Evolutionary conservation across 495 filamentous ascomycete genomes (phyloP).

Genomic region (Penicillium steckii): DNA sequence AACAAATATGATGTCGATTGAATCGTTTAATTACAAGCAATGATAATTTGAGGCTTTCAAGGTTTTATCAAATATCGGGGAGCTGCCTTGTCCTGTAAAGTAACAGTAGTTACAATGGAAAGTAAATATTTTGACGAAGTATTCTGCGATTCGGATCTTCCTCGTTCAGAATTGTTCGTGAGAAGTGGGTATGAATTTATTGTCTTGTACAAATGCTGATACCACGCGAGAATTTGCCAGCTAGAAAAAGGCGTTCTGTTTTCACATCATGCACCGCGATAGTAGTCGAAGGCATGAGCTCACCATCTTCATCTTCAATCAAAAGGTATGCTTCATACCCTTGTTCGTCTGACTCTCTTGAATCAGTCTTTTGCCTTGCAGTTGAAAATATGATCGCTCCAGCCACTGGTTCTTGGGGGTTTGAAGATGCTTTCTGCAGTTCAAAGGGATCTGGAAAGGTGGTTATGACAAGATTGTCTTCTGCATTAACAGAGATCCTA

Average conservation of each 20-base stretch:
- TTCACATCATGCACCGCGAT: slow-evolving; percentile 11
- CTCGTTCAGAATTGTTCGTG: too few relatives aligned
- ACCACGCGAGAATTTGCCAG: slow-evolving; percentile 5
- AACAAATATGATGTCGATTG: too few relatives aligned
- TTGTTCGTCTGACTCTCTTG: neutral
- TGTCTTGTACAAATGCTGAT: slow-evolving; percentile 5
- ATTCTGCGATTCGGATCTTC: too few relatives aligned
- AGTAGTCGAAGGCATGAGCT: slow-evolving; percentile 5
- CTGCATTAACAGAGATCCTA: slow-evolving; percentile 4
- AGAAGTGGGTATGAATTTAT: too few relatives aligned
- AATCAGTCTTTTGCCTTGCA: neutral
- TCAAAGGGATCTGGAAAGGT: slow-evolving; percentile 4
- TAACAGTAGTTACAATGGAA: too few relatives aligned
- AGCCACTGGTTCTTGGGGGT: neutral
- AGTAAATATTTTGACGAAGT: too few relatives aligned
- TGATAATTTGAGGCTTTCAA: too few relatives aligned
- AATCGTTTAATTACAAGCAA: too few relatives aligned
- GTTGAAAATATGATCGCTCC: neutral
- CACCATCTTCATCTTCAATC: slow-evolving; percentile 7
- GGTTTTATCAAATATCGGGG: too few relatives aligned
- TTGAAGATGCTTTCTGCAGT: neutral
- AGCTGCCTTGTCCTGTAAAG: too few relatives aligned
- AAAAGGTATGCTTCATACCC: neutral
- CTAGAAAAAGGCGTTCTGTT: slow-evolving; percentile 6
- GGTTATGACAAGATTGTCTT: slow-evolving; percentile 5